Evolutionary conservation across 2,329 filamentous ascomycete genomes (phyloP).

Genomic region (Sclerotinia trifoliorum): DNA sequence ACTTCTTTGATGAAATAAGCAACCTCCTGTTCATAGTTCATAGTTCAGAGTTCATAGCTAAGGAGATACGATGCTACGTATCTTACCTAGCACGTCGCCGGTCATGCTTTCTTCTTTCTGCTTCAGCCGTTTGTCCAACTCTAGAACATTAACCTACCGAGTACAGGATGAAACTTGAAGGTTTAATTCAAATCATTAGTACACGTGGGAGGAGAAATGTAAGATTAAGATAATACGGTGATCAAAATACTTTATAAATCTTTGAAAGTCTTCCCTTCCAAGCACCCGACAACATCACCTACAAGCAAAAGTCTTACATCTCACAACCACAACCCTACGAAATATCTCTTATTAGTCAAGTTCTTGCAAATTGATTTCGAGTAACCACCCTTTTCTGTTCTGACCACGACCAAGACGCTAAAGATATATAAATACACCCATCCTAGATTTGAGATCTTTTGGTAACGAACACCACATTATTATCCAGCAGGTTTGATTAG

Average conservation of each 20-base stretch:
- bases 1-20: neutral
- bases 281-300: neutral
- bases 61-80: too few relatives aligned
- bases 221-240: neutral
- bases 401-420: neutral
- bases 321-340: neutral
- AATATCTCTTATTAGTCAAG: neutral
- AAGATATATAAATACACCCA: neutral
- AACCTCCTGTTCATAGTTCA: too few relatives aligned
- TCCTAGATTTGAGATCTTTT: constrained; percentile 5
- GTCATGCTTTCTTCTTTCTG: neutral
- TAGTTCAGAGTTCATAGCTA: too few relatives aligned
- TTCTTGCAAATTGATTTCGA: neutral
- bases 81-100: too few relatives aligned
- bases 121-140: too few relatives aligned
- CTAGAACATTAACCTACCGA: too few relatives aligned
- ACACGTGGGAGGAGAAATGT: neutral
- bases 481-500: neutral
- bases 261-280: neutral
- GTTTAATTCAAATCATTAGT: too few relatives aligned
- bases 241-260: too few relatives aligned
- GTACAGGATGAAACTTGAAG: too few relatives aligned
- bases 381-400: neutral
- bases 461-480: neutral
- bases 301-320: neutral